A percentile compares a stretch with the other conserved stretches of the same genome.
These are phyloP conservation scores for Phialophora macrospora DNA, from an alignment of 2,329 filamentous ascomycete species.

Conservation along the genomic window DNA sequence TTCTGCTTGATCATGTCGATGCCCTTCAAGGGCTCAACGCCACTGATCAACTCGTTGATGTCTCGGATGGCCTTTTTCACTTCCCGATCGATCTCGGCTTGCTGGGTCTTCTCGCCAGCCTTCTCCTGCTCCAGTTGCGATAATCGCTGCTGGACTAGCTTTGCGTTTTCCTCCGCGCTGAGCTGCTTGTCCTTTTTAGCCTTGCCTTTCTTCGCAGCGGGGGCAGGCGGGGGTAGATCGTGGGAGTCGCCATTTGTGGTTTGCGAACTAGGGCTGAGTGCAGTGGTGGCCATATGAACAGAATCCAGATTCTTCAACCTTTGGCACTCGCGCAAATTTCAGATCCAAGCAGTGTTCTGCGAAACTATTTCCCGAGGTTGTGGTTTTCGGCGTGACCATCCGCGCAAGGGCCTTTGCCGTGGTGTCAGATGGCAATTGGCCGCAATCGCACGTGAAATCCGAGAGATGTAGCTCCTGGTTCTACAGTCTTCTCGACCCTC, in stretches of 20 bases:
- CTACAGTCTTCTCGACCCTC: background rate
- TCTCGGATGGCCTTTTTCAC: constrained; percentile 93
- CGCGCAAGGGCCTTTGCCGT: constrained; percentile 13
- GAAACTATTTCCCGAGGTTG: constrained; percentile 18
- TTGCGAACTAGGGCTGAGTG: constrained; percentile 40
- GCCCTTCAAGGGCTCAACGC: constrained; percentile 89
- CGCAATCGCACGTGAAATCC: constrained; percentile 1
- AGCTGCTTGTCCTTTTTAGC: constrained; percentile 81
- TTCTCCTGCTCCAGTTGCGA: constrained; percentile 93
- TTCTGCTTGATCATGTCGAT: constrained; percentile 89
- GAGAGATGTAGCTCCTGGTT: background rate
- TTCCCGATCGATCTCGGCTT: constrained; percentile 93
- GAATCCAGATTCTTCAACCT: background rate
- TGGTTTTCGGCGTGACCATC: constrained; percentile 17
- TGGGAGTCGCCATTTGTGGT: constrained; percentile 50
- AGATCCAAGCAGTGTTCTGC: constrained; percentile 12
- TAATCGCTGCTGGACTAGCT: constrained; percentile 89
- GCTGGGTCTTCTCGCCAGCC: constrained; percentile 91
- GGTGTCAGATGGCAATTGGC: constrained; percentile 12
- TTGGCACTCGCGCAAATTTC: constrained; percentile 4
- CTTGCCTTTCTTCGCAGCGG: constrained; percentile 67
- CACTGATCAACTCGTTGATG: constrained; percentile 78
- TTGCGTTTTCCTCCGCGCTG: constrained; percentile 87
- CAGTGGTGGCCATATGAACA: constrained; percentile 33
- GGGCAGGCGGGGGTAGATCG: constrained; percentile 47